These are phyloP conservation scores for Nematocida ironsii DNA, from an alignment of 371 early-diverging fungal genomes.

Conservation along the genomic window DNA sequence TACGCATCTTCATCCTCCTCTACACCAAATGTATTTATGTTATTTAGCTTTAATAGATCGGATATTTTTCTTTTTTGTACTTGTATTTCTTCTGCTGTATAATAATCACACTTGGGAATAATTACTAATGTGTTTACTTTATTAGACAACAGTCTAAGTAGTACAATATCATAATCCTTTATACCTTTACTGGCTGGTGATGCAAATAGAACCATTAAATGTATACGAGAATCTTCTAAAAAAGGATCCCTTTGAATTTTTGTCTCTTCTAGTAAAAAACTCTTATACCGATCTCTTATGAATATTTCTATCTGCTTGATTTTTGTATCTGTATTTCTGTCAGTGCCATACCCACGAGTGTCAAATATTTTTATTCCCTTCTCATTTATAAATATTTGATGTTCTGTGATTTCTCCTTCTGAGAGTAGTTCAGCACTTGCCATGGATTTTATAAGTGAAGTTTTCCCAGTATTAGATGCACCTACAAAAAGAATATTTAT, in stretches of 20 bases:
- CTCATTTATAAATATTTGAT: background rate
- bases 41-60: slow-evolving; percentile 54
- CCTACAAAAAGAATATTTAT: slow-evolving; percentile 45
- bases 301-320: slow-evolving; percentile 62
- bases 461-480: slow-evolving; percentile 22
- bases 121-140: slow-evolving; percentile 69
- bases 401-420: slow-evolving; percentile 20
- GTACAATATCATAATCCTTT: slow-evolving; percentile 65
- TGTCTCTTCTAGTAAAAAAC: slow-evolving; percentile 67
- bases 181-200: slow-evolving; percentile 61
- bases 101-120: slow-evolving; percentile 69
- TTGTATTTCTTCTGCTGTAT: slow-evolving; percentile 56
- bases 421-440: background rate
- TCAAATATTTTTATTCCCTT: slow-evolving; percentile 47
- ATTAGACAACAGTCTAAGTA: slow-evolving; percentile 61
- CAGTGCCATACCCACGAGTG: slow-evolving; percentile 65
- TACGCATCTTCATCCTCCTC: slow-evolving; percentile 9
- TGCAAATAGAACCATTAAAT: slow-evolving; percentile 67
- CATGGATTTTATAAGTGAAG: slow-evolving; percentile 6
- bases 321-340: slow-evolving; percentile 41
- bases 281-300: slow-evolving; percentile 65
- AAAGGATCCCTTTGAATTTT: slow-evolving; percentile 68
- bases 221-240: slow-evolving; percentile 68
- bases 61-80: slow-evolving; percentile 55
- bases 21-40: slow-evolving; percentile 63